These are phyloP conservation scores for Aspergillus neoniger DNA, from an alignment of 2,329 filamentous ascomycete genomes.

Conservation along the genomic window DNA sequence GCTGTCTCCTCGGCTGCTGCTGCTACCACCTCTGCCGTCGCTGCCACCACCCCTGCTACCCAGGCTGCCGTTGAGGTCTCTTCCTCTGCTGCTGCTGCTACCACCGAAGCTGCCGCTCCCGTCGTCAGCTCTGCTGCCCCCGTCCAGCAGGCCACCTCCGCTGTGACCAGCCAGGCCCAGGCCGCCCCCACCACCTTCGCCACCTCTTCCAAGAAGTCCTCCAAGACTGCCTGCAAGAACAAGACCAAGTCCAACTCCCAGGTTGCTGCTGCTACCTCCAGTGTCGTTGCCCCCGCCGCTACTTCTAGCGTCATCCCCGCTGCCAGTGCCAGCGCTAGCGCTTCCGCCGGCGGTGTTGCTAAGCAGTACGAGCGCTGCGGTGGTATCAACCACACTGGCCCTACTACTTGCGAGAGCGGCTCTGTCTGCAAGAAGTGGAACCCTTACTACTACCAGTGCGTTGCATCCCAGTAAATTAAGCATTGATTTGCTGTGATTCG, in stretches of 20 bases:
- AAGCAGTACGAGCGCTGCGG: slow-evolving; percentile 23
- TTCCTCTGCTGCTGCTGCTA: background rate
- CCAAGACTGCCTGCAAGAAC: background rate
- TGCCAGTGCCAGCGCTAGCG: background rate
- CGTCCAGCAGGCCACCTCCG: background rate
- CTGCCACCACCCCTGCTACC: background rate
- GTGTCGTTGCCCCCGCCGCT: slow-evolving; percentile 1
- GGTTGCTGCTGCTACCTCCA: background rate
- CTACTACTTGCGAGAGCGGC: slow-evolving; percentile 17
- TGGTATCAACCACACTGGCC: slow-evolving; percentile 18
- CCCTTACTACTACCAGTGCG: slow-evolving; percentile 26
- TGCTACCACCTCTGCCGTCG: slow-evolving; percentile 8
- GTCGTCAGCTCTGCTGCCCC: background rate
- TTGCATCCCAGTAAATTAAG: background rate
- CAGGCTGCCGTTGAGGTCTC: background rate
- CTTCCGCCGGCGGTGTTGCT: slow-evolving; percentile 10
- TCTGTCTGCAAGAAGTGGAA: slow-evolving; percentile 25
- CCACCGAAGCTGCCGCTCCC: slow-evolving; percentile 6
- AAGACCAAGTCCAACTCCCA: background rate
- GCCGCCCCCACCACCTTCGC: slow-evolving; percentile 6
- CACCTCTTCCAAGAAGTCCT: background rate
- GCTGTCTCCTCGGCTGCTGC: slow-evolving; percentile 1
- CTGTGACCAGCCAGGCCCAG: slow-evolving; percentile 6
- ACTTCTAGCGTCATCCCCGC: background rate
- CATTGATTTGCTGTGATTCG: too few relatives aligned